phyloP scores from a whole-genome alignment of 192 early-diverging fungal species.

The Paraglomus occultum region DNA sequence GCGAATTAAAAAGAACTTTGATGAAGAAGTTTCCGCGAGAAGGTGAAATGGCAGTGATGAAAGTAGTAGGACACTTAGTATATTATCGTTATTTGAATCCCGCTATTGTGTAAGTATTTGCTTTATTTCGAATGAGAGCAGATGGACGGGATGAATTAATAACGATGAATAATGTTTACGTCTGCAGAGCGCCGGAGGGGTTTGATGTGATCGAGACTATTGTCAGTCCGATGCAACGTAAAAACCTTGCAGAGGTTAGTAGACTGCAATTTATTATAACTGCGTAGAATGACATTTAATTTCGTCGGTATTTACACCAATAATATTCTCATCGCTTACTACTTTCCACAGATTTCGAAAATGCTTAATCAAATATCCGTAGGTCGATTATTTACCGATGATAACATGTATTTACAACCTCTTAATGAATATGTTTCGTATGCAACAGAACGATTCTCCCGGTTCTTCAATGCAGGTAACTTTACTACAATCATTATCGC shows the following conservation, averaged over 20 bases:
- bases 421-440: conserved; percentile 82
- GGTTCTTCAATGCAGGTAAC: conserved; percentile 81
- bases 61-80: conserved; percentile 90
- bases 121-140: neutral
- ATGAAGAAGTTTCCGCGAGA: conserved; percentile 80
- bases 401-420: conserved; percentile 67
- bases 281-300: neutral
- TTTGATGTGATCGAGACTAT: conserved; percentile 91
- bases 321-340: neutral
- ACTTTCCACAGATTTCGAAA: conserved; percentile 66
- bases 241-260: conserved; percentile 86
- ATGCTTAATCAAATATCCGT: conserved; percentile 96
- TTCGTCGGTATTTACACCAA: conserved; percentile 3
- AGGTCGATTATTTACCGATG: conserved; percentile 70
- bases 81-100: conserved; percentile 99
- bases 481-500: neutral
- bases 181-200: conserved; percentile 83
- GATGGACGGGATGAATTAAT: conserved; percentile 2
- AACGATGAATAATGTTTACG: conserved; percentile 11
- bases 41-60: conserved; percentile 76
- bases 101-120: conserved; percentile 76
- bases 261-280: neutral
- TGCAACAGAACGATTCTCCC: conserved; percentile 73
- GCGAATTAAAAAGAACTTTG: conserved; percentile 77
- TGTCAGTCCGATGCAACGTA: conserved; percentile 86